phyloP scores from a whole-genome alignment of 495 filamentous ascomycete genomes.

The Halenospora varia region DNA sequence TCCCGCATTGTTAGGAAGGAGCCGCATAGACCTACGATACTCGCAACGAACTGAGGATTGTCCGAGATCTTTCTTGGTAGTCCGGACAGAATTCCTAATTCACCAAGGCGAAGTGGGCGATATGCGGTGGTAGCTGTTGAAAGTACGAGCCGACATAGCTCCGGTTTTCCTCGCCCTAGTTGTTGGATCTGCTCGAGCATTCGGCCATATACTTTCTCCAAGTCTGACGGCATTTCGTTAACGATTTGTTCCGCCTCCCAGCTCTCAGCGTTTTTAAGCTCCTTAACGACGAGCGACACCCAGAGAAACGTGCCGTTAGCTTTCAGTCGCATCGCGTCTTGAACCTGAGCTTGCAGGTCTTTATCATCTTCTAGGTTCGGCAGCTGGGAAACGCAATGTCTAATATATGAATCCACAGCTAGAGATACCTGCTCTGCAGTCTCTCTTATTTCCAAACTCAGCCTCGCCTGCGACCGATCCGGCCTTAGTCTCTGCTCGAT shows the following conservation, averaged over 20 bases:
- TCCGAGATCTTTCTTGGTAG: neutral
- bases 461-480: constrained; percentile 5
- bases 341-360: neutral
- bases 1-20: constrained; percentile 26
- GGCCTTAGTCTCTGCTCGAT: constrained; percentile 9
- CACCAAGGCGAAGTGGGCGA: constrained; percentile 10
- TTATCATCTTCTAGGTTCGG: constrained; percentile 4
- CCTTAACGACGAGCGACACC: constrained; percentile 26
- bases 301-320: constrained; percentile 19
- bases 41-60: neutral
- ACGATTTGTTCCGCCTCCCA: constrained; percentile 14
- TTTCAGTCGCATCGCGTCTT: neutral
- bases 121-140: constrained; percentile 13
- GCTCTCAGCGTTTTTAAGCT: constrained; percentile 12
- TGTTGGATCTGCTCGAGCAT: constrained; percentile 28
- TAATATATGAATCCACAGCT: constrained; percentile 18
- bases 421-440: constrained; percentile 9
- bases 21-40: constrained; percentile 19
- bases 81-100: constrained; percentile 2
- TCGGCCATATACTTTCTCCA: constrained; percentile 28
- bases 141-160: constrained; percentile 22
- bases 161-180: neutral
- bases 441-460: constrained; percentile 28
- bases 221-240: constrained; percentile 25
- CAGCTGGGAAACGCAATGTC: neutral